Percentiles rank a stretch among this genome's conserved stretches.
Conservation (phyloP, 192 early-diverging fungal species). For the Haplosporangium gracile region DNA sequence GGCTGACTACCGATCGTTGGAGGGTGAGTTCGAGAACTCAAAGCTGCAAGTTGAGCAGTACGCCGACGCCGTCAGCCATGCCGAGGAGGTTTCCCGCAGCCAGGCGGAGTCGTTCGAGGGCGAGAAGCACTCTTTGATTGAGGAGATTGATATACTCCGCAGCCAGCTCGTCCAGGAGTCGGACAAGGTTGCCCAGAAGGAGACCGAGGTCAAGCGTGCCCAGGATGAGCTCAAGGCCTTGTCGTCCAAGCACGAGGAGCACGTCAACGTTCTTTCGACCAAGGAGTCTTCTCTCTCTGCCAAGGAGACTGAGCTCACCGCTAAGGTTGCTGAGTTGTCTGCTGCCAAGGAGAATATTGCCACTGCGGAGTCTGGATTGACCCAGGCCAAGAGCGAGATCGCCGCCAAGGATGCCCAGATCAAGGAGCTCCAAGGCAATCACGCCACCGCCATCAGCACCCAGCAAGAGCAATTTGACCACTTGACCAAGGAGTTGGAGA, state of each 20-base stretch:
- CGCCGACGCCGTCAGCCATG: constrained; percentile 33
- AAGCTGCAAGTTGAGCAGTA: constrained; percentile 46
- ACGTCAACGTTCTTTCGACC: constrained; percentile 17
- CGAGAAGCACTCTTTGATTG: constrained; percentile 49
- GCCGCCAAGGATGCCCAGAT: constrained; percentile 2
- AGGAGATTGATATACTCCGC: constrained; percentile 50
- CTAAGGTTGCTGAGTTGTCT: constrained; percentile 15
- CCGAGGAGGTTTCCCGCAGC: constrained; percentile 41
- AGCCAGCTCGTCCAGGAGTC: constrained; percentile 17
- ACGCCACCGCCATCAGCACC: constrained; percentile 12
- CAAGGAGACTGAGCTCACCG: constrained; percentile 23
- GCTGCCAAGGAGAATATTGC: constrained; percentile 8
- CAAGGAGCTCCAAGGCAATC: constrained; percentile 27
- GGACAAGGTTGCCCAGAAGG: constrained; percentile 20
- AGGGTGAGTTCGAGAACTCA: constrained; percentile 42
- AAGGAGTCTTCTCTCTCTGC: constrained; percentile 31
- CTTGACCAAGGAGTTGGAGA: constrained; percentile 45
- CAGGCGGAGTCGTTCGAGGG: constrained; percentile 41
- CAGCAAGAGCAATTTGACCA: constrained; percentile 47
- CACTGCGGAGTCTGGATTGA: not conserved
- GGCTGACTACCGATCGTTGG: constrained; percentile 32
- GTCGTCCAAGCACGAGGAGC: constrained; percentile 34
- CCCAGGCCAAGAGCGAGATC: not conserved
- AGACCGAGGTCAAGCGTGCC: constrained; percentile 15
- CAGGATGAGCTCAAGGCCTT: constrained; percentile 31